Base-by-base conservation (phyloP, 164 flowering plant genomes). In the Vitis rupestris region DNA sequence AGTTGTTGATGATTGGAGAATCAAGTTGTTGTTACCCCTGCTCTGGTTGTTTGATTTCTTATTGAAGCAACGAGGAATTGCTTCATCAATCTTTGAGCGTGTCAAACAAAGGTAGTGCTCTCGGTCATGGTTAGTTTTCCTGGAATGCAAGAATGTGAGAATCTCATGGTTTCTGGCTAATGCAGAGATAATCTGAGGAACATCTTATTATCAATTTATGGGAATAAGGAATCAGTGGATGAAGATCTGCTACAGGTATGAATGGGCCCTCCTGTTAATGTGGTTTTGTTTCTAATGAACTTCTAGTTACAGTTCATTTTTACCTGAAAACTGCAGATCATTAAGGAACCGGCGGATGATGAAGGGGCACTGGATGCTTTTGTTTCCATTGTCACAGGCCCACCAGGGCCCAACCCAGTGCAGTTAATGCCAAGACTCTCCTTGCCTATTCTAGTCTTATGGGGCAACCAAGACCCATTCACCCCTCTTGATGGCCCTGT, bases 401-500 rank as follows among this genome's bases (percentile, higher is more conserved):
- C 99, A 50, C 97, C 97, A 11, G 99, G 99, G 54, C 99, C 97
- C 51, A 94, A 78, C 61, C 97, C 99, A 6, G 78, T 88, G 60
- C 76, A 86, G 75, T 65, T 92, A 72, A 91, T 94, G 82, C 93
- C 95, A 0, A 78, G 59, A 55, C 75, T 94, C 60, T 75, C 84
- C 11, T 1, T 81, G 15, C 97, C 97, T 62, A 81, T 90, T 53
- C 76, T 94, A 17, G 75, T 94, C 65, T 77, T 94, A 62, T 94
- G 97, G 99, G 99, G 99, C 15, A 83, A 86, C 75, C 71, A 84
- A 82, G 99, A 94, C 57, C 84, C 97, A 10, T 86, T 94, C 71
- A 94, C 99, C 5, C 99, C 99, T 16, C 78, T 90, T 16, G 93
- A 92, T 71, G 99, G 97, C 1, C 99, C 97, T 55, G 94, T 94